Conservation (phyloP, 2,329 filamentous ascomycete genomes). For the Fusarium sp. region DNA sequence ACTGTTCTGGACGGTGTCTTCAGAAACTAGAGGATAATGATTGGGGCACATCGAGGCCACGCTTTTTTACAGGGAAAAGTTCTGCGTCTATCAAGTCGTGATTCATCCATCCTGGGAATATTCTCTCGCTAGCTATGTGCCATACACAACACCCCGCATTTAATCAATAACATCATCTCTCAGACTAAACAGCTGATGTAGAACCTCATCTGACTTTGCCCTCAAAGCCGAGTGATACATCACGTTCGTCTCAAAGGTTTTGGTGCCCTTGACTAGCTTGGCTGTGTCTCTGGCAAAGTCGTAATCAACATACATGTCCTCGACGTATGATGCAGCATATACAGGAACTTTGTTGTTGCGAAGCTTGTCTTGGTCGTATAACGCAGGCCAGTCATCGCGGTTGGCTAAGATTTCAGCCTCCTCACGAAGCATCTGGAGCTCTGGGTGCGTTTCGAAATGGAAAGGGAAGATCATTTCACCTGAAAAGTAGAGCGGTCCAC, state of each 20-base stretch:
- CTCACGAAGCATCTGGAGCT: conserved; percentile 75
- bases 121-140: not conserved
- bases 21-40: not conserved
- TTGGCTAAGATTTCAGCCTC: conserved; percentile 78
- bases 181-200: conserved; percentile 80
- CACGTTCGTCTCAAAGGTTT: conserved; percentile 85
- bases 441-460: conserved; percentile 84
- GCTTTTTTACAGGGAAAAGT: not conserved
- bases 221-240: conserved; percentile 89
- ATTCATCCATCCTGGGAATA: not conserved
- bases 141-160: conserved; percentile 1
- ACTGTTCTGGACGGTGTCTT: not conserved
- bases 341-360: conserved; percentile 84
- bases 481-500: conserved; percentile 78
- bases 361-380: conserved; percentile 82
- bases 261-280: conserved; percentile 77
- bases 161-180: conserved; percentile 75
- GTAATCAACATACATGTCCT: conserved; percentile 94
- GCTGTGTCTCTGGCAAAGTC: conserved; percentile 80
- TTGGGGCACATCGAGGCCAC: not conserved
- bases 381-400: conserved; percentile 75
- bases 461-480: conserved; percentile 94
- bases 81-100: conserved; percentile 13
- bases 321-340: conserved; percentile 84
- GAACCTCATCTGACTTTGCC: conserved; percentile 78